Evolutionary conservation across 1,139 yeast species (phyloP).

Genomic region (Diutina catenulata): DNA sequence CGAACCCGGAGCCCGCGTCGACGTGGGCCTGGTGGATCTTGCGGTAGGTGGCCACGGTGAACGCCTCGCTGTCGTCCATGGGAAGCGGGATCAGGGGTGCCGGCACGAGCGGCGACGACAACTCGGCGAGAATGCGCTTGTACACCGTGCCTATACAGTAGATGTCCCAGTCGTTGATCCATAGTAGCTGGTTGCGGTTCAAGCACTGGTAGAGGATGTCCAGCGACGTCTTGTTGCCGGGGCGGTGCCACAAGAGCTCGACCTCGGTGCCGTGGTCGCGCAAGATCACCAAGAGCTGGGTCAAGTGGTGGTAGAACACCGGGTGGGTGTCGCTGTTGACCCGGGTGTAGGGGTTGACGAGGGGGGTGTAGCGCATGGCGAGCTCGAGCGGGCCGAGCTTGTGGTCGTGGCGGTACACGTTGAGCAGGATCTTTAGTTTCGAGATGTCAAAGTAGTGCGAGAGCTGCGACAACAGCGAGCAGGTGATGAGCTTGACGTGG

Average conservation of each 20-base stretch:
- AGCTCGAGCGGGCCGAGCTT: slow-evolving; percentile 14
- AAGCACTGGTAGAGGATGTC: slow-evolving; percentile 42
- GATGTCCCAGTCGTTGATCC: slow-evolving; percentile 55
- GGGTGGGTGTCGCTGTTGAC: slow-evolving; percentile 14
- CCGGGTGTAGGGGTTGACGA: slow-evolving; percentile 16
- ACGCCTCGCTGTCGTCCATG: slow-evolving; percentile 30
- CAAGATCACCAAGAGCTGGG: slow-evolving; percentile 38
- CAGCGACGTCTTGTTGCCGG: slow-evolving; percentile 43
- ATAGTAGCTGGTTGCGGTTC: slow-evolving; percentile 40
- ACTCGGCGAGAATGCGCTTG: slow-evolving; percentile 33
- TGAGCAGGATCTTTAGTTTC: slow-evolving; percentile 61
- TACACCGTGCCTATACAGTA: slow-evolving; percentile 46
- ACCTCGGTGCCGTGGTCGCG: slow-evolving; percentile 29
- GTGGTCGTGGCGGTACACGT: slow-evolving; percentile 44
- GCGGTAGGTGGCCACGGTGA: slow-evolving; percentile 23
- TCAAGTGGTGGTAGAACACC: slow-evolving; percentile 30
- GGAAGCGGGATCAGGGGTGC: slow-evolving; percentile 33
- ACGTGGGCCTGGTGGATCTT: slow-evolving; percentile 10
- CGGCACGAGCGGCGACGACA: slow-evolving; percentile 35
- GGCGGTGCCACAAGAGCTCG: slow-evolving; percentile 43
- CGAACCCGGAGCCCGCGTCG: slow-evolving; percentile 12
- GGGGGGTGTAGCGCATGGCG: slow-evolving; percentile 12
- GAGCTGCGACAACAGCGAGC: slow-evolving; percentile 49
- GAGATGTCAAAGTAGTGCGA: slow-evolving; percentile 64
- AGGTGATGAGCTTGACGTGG: slow-evolving; percentile 28